Conservation (phyloP, 108 stramenopile species). For the Seminavis robusta region DNA sequence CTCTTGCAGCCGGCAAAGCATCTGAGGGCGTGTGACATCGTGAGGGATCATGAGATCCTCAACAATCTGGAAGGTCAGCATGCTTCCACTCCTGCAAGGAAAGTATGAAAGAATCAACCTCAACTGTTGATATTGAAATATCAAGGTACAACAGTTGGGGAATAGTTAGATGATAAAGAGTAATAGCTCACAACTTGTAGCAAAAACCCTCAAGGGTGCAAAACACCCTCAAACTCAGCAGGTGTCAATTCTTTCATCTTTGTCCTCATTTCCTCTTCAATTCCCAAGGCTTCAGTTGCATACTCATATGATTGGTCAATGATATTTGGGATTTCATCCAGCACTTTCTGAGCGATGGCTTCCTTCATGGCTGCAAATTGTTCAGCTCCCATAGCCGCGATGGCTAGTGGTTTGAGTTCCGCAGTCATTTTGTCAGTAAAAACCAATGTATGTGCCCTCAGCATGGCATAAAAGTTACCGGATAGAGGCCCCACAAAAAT, state of each 20-base stretch:
- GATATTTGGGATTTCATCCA: conserved; percentile 64
- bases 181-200: too few relatives aligned
- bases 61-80: too few relatives aligned
- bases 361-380: conserved; percentile 87
- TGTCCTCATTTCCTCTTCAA: conserved; percentile 77
- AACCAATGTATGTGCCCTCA: conserved; percentile 79
- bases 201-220: too few relatives aligned
- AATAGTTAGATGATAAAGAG: too few relatives aligned
- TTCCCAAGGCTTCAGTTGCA: conserved; percentile 85
- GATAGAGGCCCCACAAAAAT: conserved; percentile 79
- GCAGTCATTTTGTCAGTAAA: conserved; percentile 72
- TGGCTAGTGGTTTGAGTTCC: conserved; percentile 78
- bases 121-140: too few relatives aligned
- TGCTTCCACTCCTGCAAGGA: too few relatives aligned
- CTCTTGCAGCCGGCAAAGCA: too few relatives aligned
- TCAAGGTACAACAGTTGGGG: too few relatives aligned
- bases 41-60: too few relatives aligned
- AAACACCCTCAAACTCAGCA: conserved; percentile 88
- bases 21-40: too few relatives aligned
- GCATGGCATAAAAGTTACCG: conserved; percentile 77
- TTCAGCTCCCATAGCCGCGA: conserved; percentile 79
- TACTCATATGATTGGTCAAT: conserved; percentile 85
- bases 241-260: conserved; percentile 79
- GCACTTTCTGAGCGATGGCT: conserved; percentile 75
- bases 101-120: too few relatives aligned